Evolutionary conservation across 257 asterid species (phyloP).

Genomic region (Solanum piurae): DNA sequence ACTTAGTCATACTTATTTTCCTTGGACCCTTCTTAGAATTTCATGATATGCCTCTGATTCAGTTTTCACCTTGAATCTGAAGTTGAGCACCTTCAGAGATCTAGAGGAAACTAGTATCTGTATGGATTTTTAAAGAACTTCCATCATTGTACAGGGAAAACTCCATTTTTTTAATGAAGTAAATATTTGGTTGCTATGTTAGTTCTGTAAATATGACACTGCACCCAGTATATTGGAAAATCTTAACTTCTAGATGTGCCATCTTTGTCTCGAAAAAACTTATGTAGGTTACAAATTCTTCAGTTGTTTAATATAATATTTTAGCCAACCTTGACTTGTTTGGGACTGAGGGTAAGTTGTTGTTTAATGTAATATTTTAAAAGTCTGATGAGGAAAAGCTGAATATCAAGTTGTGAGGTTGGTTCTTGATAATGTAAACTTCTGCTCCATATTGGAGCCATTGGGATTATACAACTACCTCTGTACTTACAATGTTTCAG

Average conservation of each 20-base stretch:
- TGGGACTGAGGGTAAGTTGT: neutral
- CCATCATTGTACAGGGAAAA: neutral
- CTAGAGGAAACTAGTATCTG: neutral
- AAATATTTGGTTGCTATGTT: neutral
- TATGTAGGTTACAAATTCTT: neutral
- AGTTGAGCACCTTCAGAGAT: neutral
- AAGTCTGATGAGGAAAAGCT: neutral
- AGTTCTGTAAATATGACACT: neutral
- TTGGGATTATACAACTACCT: neutral
- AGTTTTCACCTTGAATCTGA: neutral
- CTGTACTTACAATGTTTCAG: neutral
- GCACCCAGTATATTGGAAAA: neutral
- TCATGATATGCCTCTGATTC: neutral
- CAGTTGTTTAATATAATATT: neutral
- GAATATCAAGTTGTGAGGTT: neutral
- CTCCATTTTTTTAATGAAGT: neutral
- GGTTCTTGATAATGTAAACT: neutral
- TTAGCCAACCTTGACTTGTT: neutral
- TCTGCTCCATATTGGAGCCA: neutral
- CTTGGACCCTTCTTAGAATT: neutral
- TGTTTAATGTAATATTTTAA: neutral
- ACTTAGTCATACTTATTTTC: neutral
- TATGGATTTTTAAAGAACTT: neutral
- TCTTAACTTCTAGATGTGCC: neutral
- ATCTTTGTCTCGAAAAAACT: neutral